phyloP scores from a whole-genome alignment of 2,329 filamentous ascomycete species.

The Fusarium domesticum region DNA sequence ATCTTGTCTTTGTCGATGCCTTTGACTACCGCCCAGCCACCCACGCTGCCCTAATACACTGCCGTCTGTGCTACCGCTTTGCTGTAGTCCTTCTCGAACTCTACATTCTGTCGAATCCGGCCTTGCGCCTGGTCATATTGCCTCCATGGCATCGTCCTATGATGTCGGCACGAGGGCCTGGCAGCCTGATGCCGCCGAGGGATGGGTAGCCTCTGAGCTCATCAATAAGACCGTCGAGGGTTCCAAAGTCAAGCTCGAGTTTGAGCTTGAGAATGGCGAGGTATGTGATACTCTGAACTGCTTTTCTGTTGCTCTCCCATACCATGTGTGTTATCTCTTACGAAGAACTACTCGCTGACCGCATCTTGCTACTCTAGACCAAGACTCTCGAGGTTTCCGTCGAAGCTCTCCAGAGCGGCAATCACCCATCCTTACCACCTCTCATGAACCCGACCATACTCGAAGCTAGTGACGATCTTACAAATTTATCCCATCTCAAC shows the following conservation, averaged over 20 bases:
- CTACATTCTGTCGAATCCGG: constrained; percentile 15
- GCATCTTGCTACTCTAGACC: constrained; percentile 42
- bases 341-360: constrained; percentile 9
- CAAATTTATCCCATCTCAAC: constrained; percentile 95
- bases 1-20: constrained; percentile 25
- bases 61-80: constrained; percentile 18
- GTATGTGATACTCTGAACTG: constrained; percentile 44
- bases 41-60: constrained; percentile 20
- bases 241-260: constrained; percentile 82
- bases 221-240: constrained; percentile 79
- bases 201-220: constrained; percentile 96
- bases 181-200: constrained; percentile 94
- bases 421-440: constrained; percentile 77
- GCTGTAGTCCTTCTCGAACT: constrained; percentile 20
- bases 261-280: constrained; percentile 90
- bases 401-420: constrained; percentile 72
- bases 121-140: constrained; percentile 27
- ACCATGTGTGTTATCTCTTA: background rate
- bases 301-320: background rate
- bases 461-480: constrained; percentile 96
- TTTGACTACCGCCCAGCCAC: constrained; percentile 24
- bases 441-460: constrained; percentile 98
- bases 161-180: constrained; percentile 96
- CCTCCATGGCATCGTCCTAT: constrained; percentile 84
- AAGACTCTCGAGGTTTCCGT: constrained; percentile 76